Percentiles rank a stretch among this genome's conserved stretches.
phyloP scores from a whole-genome alignment of 108 stramenopile species.

The Poteriospumella lacustris region DNA sequence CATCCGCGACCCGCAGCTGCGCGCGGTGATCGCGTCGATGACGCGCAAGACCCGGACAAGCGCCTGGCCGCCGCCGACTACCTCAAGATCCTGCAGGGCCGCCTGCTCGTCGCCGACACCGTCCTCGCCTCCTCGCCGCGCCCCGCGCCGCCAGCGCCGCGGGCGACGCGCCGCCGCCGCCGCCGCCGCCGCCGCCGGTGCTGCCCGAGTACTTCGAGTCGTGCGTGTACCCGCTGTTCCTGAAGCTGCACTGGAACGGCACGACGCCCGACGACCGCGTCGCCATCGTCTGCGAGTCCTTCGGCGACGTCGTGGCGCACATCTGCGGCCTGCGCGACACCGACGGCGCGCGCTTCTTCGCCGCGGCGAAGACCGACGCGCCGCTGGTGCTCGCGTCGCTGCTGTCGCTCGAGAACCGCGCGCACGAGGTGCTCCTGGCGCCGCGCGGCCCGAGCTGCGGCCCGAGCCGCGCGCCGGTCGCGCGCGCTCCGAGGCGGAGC shows the following conservation, averaged over 20 bases:
- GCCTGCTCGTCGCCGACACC: background rate
- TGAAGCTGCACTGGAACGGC: slow-evolving; percentile 50
- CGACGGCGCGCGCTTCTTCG: slow-evolving; percentile 64
- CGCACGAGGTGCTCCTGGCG: too few species aligned
- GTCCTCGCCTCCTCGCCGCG: slow-evolving; percentile 35
- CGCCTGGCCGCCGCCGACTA: slow-evolving; percentile 66
- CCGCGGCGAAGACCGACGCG: background rate
- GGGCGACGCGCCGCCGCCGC: too few species aligned
- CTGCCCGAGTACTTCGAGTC: slow-evolving; percentile 57
- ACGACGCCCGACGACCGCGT: slow-evolving; percentile 79
- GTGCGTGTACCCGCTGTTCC: slow-evolving; percentile 60
- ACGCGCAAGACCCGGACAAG: slow-evolving; percentile 60
- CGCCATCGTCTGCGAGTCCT: slow-evolving; percentile 63
- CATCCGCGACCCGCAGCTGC: slow-evolving; percentile 19
- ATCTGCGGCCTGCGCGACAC: slow-evolving; percentile 69
- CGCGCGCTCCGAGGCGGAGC: too few species aligned
- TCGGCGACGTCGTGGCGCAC: slow-evolving; percentile 55
- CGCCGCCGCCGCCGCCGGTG: too few species aligned
- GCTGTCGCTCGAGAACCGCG: too few species aligned
- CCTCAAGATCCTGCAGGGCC: slow-evolving; percentile 57
- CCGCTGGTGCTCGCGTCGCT: too few species aligned
- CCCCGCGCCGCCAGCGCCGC: too few species aligned
- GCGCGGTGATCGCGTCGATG: background rate
- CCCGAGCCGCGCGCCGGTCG: too few species aligned
- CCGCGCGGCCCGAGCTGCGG: too few species aligned